Percentiles rank a stretch among this genome's conserved stretches.
Conservation (phyloP, 2,329 filamentous ascomycete genomes). For the Sporothrix brasiliensis region DNA sequence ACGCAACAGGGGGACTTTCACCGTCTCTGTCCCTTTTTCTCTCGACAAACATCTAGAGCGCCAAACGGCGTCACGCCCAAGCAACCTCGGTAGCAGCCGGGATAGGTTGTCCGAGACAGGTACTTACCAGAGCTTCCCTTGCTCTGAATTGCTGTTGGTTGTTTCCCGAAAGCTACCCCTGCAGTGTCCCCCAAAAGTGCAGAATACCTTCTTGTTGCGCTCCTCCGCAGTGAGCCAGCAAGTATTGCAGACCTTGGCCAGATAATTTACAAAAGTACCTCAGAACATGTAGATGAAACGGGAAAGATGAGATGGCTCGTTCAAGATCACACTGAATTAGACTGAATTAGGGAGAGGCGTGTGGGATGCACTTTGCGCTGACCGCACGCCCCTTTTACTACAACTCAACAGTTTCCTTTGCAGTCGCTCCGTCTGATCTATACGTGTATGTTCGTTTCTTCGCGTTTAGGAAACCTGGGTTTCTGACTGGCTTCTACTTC, state of each 20-base stretch:
- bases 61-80: background rate
- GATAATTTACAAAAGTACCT: background rate
- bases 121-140: background rate
- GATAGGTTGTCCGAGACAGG: constrained; percentile 7
- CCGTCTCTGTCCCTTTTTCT: background rate
- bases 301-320: constrained; percentile 15
- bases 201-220: background rate
- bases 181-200: background rate
- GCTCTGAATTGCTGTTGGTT: background rate
- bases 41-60: background rate
- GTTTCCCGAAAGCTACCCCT: constrained; percentile 19
- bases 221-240: background rate
- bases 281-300: constrained; percentile 21
- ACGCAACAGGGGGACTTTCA: background rate
- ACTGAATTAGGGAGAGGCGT: background rate
- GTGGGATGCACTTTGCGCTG: constrained; percentile 13
- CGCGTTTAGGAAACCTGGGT: background rate
- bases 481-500: background rate
- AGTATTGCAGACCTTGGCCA: background rate
- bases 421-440: background rate
- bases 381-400: constrained; percentile 19
- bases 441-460: background rate
- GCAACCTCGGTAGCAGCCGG: constrained; percentile 32
- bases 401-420: background rate
- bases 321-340: background rate